Evolutionary conservation across 2,329 filamentous ascomycete species (phyloP).

Genomic region (Diaporthe helianthi): DNA sequence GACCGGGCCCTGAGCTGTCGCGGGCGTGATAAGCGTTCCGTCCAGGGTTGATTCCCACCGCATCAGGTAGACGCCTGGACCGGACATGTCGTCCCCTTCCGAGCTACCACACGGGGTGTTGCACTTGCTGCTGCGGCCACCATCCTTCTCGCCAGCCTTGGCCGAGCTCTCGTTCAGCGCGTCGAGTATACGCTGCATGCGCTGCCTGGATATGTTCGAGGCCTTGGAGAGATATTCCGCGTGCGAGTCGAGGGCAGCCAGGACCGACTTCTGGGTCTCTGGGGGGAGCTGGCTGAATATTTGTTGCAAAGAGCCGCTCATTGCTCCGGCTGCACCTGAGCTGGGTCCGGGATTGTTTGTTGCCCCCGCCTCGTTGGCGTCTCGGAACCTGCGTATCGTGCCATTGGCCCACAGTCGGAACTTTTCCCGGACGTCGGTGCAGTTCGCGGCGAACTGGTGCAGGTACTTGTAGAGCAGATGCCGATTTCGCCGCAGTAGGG

Average conservation of each 20-base stretch:
- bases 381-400: constrained; percentile 63
- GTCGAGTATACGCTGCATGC: constrained; percentile 40
- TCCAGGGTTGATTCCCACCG: constrained; percentile 77
- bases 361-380: constrained; percentile 33
- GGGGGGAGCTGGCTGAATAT: constrained; percentile 56
- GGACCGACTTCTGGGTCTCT: constrained; percentile 53
- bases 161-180: not conserved
- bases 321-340: constrained; percentile 38
- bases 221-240: constrained; percentile 65
- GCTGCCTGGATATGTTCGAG: constrained; percentile 57
- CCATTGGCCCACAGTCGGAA: constrained; percentile 68
- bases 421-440: constrained; percentile 67
- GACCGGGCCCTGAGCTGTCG: constrained; percentile 56
- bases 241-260: constrained; percentile 64
- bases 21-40: constrained; percentile 72
- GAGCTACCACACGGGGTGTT: not conserved
- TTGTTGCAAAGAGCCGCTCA: constrained; percentile 49
- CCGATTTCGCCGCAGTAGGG: constrained; percentile 69
- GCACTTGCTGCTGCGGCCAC: not conserved
- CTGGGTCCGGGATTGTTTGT: not conserved
- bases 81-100: constrained; percentile 52
- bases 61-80: constrained; percentile 75
- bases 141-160: constrained; percentile 2
- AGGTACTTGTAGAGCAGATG: constrained; percentile 72
- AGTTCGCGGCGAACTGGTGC: constrained; percentile 72